Base-by-base conservation (phyloP, 2,329 filamentous ascomycete species). In the Trichoderma semiorbis region DNA sequence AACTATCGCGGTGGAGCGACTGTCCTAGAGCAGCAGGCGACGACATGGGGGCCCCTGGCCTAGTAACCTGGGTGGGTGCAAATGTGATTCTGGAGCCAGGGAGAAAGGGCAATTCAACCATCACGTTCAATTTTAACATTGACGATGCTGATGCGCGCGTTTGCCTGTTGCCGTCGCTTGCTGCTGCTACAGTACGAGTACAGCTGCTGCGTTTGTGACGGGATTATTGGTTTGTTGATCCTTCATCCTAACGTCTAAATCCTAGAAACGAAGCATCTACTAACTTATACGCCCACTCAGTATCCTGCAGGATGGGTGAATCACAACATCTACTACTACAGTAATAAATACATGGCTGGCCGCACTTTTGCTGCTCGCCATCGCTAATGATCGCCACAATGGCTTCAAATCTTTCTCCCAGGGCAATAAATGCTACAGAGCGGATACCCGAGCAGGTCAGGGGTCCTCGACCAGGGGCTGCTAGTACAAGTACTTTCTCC, bases 341-440 rank as follows among this genome's bases (percentile, higher is more conserved):
- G 3, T 43, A 36, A 16, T 16, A 7, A 36, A 36, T 36, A 36
- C 34, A 43, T 43, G n/a, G 43, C 7, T 6, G 21, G 34, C 21
- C 34, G 34, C 32, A 50, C 26, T 43, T 66, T 66, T 14, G 47
- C 63, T 55, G 43, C 63, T 66, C 36, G 65, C 65, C 28, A 47
- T 69, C 65, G 55, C 65, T 24, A 50, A 69, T 47, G 66, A 69
- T 69, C 66, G 66, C 66, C 66, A 69, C 26, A 60, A 47, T 61
- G 53, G 34, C 36, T 60, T 61, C 24, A 16, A n/a, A 60, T 57
- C 47, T 16, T 21, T 43, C 36, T 63, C 21, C 34, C 60, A 63
- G 63, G 62, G 30, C 63, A 67, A 26, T 30, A 21, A 10, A 53
- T 66, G 50, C 64, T 67, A 53, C 64, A 39, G 57, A 67, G 64